Conservation (phyloP, 495 filamentous ascomycete genomes). For the Lasiosphaeria miniovina region DNA sequence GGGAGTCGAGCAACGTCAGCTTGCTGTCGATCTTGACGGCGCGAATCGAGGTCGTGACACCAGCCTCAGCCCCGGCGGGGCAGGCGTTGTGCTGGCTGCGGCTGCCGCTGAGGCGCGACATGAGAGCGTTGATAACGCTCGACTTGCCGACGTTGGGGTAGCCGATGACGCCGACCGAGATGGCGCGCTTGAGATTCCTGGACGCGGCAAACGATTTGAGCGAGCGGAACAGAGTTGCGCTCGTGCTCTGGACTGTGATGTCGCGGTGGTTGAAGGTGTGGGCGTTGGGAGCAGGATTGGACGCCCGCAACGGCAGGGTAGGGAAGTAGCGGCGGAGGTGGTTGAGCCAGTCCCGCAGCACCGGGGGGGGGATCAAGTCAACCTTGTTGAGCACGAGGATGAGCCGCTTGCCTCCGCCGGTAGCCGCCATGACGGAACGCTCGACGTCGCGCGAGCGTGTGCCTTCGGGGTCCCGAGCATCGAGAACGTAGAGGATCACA, state of each 20-base stretch:
- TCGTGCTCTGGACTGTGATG: constrained; percentile 81
- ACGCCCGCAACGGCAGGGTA: constrained; percentile 86
- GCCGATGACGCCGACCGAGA: constrained; percentile 90
- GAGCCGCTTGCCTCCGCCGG: constrained; percentile 77
- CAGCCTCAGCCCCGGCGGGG: constrained; percentile 87
- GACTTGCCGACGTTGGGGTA: constrained; percentile 98
- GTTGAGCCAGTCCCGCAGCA: constrained; percentile 78
- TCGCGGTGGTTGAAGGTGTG: constrained; percentile 90
- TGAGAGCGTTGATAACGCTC: constrained; percentile 92
- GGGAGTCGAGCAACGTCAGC: constrained; percentile 90
- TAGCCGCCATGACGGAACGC: constrained; percentile 80
- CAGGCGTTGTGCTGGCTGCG: constrained; percentile 61
- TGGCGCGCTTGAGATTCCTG: constrained; percentile 80
- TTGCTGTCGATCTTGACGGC: constrained; percentile 94
- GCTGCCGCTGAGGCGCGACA: constrained; percentile 68
- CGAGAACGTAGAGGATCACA: constrained; percentile 90
- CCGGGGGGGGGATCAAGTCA: constrained; percentile 78
- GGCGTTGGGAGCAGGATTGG: constrained; percentile 76
- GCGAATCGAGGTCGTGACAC: constrained; percentile 84
- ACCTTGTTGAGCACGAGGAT: constrained; percentile 98
- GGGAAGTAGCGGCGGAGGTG: constrained; percentile 90
- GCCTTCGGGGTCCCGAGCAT: constrained; percentile 88
- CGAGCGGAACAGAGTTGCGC: constrained; percentile 80
- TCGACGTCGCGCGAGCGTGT: constrained; percentile 90
- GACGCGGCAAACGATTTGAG: constrained; percentile 86